Conservation (phyloP, 805 yeast species). For the Wickerhamiella cacticola region DNA sequence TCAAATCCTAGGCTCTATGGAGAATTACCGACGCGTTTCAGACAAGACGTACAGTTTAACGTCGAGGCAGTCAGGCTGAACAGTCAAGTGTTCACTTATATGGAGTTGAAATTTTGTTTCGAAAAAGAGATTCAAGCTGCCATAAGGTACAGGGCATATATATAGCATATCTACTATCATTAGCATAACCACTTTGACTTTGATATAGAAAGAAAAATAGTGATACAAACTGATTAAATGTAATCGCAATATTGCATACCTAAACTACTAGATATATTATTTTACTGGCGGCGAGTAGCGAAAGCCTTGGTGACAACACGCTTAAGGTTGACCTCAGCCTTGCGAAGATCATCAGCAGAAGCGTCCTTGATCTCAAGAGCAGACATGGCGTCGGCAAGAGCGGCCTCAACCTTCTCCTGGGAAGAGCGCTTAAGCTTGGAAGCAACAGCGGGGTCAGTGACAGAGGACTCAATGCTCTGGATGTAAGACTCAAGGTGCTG, state of each 20-base stretch:
- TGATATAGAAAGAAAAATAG: no score
- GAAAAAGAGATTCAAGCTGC: neutral
- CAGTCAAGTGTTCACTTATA: neutral
- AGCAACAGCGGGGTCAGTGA: conserved; percentile 62
- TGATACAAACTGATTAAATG: no score
- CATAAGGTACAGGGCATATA: no score
- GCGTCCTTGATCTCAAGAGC: conserved; percentile 95
- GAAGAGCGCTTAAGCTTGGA: conserved; percentile 40
- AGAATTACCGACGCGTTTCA: neutral
- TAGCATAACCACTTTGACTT: no score
- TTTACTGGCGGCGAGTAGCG: conserved; percentile 61
- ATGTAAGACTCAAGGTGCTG: conserved; percentile 93
- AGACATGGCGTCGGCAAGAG: conserved; percentile 26
- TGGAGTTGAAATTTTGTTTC: neutral
- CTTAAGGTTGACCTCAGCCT: conserved; percentile 98
- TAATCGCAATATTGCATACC: neutral
- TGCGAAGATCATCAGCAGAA: conserved; percentile 93
- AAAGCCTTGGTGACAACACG: conserved; percentile 99
- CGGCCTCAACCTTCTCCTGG: conserved; percentile 25
- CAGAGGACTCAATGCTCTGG: conserved; percentile 79
- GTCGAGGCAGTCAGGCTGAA: neutral
- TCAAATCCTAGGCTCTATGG: neutral
- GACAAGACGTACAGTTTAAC: neutral
- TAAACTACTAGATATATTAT: conserved; percentile 1
- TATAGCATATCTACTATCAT: no score